phyloP scores from a whole-genome alignment of 495 filamentous ascomycete species.

The Pyronema omphalodes region DNA sequence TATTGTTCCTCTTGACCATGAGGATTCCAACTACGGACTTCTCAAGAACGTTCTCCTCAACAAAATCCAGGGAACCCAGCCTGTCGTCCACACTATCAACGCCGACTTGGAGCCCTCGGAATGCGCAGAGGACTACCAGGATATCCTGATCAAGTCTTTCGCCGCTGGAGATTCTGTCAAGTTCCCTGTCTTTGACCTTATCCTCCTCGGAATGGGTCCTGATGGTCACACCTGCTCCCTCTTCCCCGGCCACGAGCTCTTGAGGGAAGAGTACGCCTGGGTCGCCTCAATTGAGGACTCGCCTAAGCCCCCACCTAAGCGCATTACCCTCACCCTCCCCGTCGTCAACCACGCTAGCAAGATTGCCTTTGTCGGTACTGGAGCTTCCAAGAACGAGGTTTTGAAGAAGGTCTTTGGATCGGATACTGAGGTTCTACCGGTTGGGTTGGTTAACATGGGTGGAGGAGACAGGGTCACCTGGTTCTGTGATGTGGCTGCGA shows the following conservation, averaged over 20 bases:
- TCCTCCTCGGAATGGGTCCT: conserved; percentile 81
- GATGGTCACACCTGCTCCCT: conserved; percentile 95
- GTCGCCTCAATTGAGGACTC: conserved; percentile 78
- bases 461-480: conserved; percentile 75
- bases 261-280: conserved; percentile 83
- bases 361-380: conserved; percentile 83
- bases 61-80: conserved; percentile 56
- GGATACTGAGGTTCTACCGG: conserved; percentile 57
- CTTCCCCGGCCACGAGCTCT: conserved; percentile 73
- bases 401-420: conserved; percentile 77
- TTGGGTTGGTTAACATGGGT: conserved; percentile 66
- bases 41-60: conserved; percentile 71
- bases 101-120: conserved; percentile 60
- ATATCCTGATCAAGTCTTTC: conserved; percentile 64
- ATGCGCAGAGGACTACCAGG: conserved; percentile 83
- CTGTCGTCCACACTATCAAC: conserved; percentile 64
- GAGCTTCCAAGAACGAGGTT: conserved; percentile 72
- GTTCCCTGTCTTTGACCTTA: conserved; percentile 81
- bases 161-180: conserved; percentile 73
- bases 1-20: conserved; percentile 73
- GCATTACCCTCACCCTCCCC: conserved; percentile 80
- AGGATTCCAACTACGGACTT: conserved; percentile 83
- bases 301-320: conserved; percentile 77
- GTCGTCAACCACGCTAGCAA: conserved; percentile 68
- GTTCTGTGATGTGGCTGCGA: conserved; percentile 75